Evolutionary conservation across 495 filamentous ascomycete species (phyloP).

Genomic region (Penicillium taxi): DNA sequence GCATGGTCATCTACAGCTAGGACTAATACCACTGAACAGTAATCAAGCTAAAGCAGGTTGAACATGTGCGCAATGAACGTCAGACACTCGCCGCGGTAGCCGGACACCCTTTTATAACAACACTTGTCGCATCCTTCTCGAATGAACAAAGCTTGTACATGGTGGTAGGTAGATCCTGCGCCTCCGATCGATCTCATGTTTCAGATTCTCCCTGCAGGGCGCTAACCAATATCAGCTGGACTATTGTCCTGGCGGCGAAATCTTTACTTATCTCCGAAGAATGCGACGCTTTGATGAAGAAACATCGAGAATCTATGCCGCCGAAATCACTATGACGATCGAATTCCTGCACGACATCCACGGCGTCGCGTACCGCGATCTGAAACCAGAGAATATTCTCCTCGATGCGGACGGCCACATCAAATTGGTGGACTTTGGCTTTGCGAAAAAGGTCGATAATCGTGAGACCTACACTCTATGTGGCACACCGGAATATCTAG

Average conservation of each 20-base stretch:
- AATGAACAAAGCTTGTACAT: constrained; percentile 86
- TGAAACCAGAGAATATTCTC: constrained; percentile 95
- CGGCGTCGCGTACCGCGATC: constrained; percentile 85
- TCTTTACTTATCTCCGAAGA: constrained; percentile 87
- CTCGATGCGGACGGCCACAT: constrained; percentile 89
- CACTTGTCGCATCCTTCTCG: constrained; percentile 81
- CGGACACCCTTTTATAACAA: constrained; percentile 92
- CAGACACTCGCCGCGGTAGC: constrained; percentile 77
- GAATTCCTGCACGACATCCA: constrained; percentile 81
- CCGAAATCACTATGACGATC: constrained; percentile 87
- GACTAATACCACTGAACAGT: constrained; percentile 43
- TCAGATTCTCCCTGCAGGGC: constrained; percentile 3
- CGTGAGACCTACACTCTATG: constrained; percentile 91
- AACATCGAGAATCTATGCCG: constrained; percentile 86
- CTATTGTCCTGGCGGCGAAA: constrained; percentile 89
- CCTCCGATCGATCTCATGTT: background rate
- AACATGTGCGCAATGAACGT: constrained; percentile 93
- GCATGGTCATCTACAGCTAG: background rate
- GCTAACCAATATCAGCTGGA: constrained; percentile 52
- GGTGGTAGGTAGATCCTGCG: constrained; percentile 49
- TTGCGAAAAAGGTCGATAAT: constrained; percentile 63
- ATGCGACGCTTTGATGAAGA: constrained; percentile 78
- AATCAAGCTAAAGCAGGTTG: constrained; percentile 93
- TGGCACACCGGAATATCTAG: constrained; percentile 93
- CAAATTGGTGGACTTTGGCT: constrained; percentile 97